These are phyloP conservation scores for Juncus inflexus DNA, from an alignment of 176 grass and related monocot genomes.

Conservation along the genomic window DNA sequence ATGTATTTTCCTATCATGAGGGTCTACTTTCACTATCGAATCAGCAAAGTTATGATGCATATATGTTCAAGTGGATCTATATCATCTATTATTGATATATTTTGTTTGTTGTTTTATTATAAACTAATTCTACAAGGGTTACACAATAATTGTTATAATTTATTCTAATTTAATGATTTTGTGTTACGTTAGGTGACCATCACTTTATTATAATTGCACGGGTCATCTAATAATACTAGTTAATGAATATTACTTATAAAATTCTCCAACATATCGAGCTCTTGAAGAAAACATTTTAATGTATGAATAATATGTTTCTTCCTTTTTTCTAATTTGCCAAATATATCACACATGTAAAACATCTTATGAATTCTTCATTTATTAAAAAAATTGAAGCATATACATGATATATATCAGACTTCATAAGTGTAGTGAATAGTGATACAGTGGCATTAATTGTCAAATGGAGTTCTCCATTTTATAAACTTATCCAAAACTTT, in stretches of 20 bases:
- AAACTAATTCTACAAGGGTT: conserved; percentile 4
- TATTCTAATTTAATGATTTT: conserved; percentile 17
- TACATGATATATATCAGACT: too few relatives aligned
- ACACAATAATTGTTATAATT: conserved; percentile 8
- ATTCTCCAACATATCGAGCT: too few relatives aligned
- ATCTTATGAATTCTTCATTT: too few relatives aligned
- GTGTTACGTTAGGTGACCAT: conserved; percentile 23
- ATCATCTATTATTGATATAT: conserved; percentile 4
- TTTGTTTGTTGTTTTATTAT: background rate
- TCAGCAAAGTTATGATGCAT: background rate
- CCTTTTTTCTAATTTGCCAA: too few relatives aligned
- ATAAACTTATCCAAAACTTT: background rate
- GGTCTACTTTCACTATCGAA: background rate
- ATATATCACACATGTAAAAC: too few relatives aligned
- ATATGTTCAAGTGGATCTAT: conserved; percentile 9
- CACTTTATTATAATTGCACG: background rate
- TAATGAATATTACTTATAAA: background rate
- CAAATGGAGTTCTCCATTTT: too few relatives aligned
- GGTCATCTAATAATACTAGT: conserved; percentile 2
- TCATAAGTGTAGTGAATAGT: too few relatives aligned
- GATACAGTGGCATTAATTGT: too few relatives aligned
- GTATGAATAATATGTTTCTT: too few relatives aligned
- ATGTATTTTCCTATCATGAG: conserved; percentile 9
- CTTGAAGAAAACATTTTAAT: too few relatives aligned
- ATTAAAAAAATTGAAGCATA: too few relatives aligned